Base-by-base conservation (phyloP, 2,329 filamentous ascomycete genomes). In the Atkinsonella hypoxylon region DNA sequence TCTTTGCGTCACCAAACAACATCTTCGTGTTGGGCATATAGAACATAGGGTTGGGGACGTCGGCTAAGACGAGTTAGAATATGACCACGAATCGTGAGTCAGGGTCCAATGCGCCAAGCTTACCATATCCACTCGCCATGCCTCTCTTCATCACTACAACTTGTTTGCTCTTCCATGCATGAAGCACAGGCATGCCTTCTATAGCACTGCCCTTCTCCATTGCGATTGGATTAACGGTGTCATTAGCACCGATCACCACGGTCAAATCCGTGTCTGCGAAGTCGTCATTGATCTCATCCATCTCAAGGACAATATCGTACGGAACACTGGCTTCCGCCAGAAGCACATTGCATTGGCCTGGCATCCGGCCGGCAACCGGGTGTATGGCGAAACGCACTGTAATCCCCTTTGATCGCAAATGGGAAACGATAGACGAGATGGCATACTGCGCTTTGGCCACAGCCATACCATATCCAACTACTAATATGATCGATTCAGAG, bases 261-360 rank as follows among this genome's bases (percentile, higher is more conserved):
- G 87, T 89, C 10, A 95, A 74, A 60, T 95, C 89, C 0, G 89
- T 94, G 30, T 93, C 85, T 7, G 75, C 67, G 64, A 95, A 95
- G 61, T 95, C 89, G 55, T 94, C 89, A 65, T 95, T 95, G 70
- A 95, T 94, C 71, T 95, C 89, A 59, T 95, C 89, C 89, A 95
- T 95, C 69, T 95, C 89, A 44, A 94, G 76, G 30, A 95, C 89
- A 51, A 95, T 91, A 59, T 95, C 89, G 61, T 95, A 95, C 2
- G 88, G 88, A 31, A 95, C 89, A 34, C 79, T 84, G 1, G 89
- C 89, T 66, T 95, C 89, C 0, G 89, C 89, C 13, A 95, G 79
- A 2, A 95, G 74, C 4, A 95, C 89, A 61, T 95, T 95, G 70
- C 89, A 95, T 68, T 95, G 89, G 0, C 89, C 89, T 0, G 89